Evolutionary conservation across 2,329 filamentous ascomycete species (phyloP), one percentile per base, ranked within the genome.

Genomic region (Akanthomyces dipterigenus): DNA sequence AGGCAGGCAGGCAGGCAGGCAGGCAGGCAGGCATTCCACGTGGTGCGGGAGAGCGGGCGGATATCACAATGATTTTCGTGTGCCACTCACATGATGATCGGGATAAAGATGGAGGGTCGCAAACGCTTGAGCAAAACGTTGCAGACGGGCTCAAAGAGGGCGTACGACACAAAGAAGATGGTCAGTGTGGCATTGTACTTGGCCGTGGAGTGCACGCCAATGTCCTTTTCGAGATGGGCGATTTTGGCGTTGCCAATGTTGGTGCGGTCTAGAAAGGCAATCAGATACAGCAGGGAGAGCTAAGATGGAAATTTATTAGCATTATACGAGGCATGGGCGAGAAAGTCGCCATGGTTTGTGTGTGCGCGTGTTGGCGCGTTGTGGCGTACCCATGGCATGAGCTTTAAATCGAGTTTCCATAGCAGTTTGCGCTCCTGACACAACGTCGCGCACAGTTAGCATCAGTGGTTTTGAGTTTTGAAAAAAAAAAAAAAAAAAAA

Each of bases 161-260:
- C 82, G 71, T 96, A 96, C 0, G 89, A 91, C 55, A 96, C 80
- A 76, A 96, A 96, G 77, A 96, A 96, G 67, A 96, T 88, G 38
- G 89, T 90, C 8, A 96, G 79, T 0, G 87, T 83, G 24, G 83
- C 79, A 71, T 93, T 93, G 76, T 92, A 96, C 69, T 89, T 79
- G 6, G 78, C 74, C 2, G 82, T 79, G 0, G 80, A 80, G 55
- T 58, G 40, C 79, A 93, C 83, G 36, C 81, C 65, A 18, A 95
- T 76, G 62, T 89, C 85, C 12, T 78, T 66, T 31, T 74, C 65
- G 12, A 85, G 73, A 55, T 78, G 76, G 26, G 81, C 82, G 63
- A 87, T 82, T 65, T 85, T 86, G 42, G 84, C 91, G 74, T 82
- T 82, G 49, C 90, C 90, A 63, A 93, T 90, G 68, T 95, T 93